Percentiles rank a stretch among this genome's conserved stretches.
These are phyloP conservation scores for Hortaea sp. DNA, from an alignment of 2,329 filamentous ascomycete genomes.

Conservation along the genomic window DNA sequence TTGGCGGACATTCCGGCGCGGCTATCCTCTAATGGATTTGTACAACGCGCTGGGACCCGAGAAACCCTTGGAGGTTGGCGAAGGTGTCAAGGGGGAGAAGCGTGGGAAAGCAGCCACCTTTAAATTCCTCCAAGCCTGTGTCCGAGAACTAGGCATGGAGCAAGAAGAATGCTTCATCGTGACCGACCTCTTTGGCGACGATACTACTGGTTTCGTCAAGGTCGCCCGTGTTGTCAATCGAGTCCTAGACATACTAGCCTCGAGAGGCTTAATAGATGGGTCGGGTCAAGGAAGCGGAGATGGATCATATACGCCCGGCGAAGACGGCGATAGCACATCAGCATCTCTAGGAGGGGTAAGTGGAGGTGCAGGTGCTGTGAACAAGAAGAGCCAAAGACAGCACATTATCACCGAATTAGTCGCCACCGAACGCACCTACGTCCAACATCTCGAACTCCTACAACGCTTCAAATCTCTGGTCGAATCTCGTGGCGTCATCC, in stretches of 20 bases:
- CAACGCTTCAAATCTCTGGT: conserved; percentile 85
- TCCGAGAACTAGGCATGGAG: conserved; percentile 69
- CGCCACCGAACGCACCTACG: conserved; percentile 93
- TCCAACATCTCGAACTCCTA: conserved; percentile 89
- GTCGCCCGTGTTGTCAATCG: conserved; percentile 87
- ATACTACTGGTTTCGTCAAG: conserved; percentile 96
- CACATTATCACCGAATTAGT: conserved; percentile 88
- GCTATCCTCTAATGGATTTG: conserved; percentile 74
- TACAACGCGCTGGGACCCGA: conserved; percentile 76
- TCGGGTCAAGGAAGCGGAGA: conserved; percentile 43
- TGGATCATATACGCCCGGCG: conserved; percentile 34
- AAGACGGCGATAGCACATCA: conserved; percentile 15
- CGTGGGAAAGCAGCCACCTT: conserved; percentile 80
- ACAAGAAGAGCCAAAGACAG: conserved; percentile 62
- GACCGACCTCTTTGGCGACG: conserved; percentile 80
- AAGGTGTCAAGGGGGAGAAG: conserved; percentile 56
- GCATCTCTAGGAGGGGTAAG: too few relatives aligned
- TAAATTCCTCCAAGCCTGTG: conserved; percentile 83
- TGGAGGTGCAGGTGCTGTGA: too few relatives aligned
- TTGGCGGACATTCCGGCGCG: conserved; percentile 77
- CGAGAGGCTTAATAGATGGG: conserved; percentile 61
- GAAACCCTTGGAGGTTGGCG: conserved; percentile 44
- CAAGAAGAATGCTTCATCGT: conserved; percentile 83
- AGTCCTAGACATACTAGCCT: conserved; percentile 77
- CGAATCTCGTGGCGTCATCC: conserved; percentile 77